Percentiles rank a stretch among this genome's conserved stretches.
These are phyloP conservation scores for Paxillus involutus DNA, from an alignment of 768 basidiomycete genomes.

Conservation along the genomic window DNA sequence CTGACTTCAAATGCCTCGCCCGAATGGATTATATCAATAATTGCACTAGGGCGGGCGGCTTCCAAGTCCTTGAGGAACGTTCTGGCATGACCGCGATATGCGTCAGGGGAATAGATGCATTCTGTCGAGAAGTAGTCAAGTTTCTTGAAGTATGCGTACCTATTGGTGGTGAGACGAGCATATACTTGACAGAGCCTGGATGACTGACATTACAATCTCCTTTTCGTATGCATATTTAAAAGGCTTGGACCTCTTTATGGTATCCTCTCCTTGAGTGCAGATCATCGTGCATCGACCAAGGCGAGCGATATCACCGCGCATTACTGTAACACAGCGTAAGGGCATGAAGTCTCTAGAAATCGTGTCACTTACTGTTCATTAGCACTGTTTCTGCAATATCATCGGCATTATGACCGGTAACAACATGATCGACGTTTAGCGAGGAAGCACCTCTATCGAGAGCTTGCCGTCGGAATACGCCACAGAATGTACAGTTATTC, in stretches of 20 bases:
- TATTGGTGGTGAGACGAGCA: constrained; percentile 31
- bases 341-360: neutral
- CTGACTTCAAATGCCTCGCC: constrained; percentile 89
- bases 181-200: neutral
- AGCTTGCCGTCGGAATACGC: constrained; percentile 95
- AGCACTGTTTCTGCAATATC: constrained; percentile 98
- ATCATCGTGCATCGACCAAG: constrained; percentile 92
- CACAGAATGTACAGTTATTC: constrained; percentile 99
- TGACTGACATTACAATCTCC: constrained; percentile 92
- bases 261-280: constrained; percentile 94
- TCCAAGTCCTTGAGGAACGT: constrained; percentile 95
- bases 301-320: constrained; percentile 96
- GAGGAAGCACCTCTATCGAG: constrained; percentile 91
- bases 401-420: constrained; percentile 98
- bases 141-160: constrained; percentile 99
- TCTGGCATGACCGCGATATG: constrained; percentile 95
- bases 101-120: constrained; percentile 98
- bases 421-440: constrained; percentile 92
- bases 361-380: constrained; percentile 84
- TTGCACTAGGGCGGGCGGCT: constrained; percentile 89
- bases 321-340: constrained; percentile 54
- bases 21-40: constrained; percentile 97
- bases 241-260: constrained; percentile 96
- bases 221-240: constrained; percentile 99
- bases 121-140: constrained; percentile 99